phyloP scores from a whole-genome alignment of 495 filamentous ascomycete genomes.

The Pyrenula massariospora region DNA sequence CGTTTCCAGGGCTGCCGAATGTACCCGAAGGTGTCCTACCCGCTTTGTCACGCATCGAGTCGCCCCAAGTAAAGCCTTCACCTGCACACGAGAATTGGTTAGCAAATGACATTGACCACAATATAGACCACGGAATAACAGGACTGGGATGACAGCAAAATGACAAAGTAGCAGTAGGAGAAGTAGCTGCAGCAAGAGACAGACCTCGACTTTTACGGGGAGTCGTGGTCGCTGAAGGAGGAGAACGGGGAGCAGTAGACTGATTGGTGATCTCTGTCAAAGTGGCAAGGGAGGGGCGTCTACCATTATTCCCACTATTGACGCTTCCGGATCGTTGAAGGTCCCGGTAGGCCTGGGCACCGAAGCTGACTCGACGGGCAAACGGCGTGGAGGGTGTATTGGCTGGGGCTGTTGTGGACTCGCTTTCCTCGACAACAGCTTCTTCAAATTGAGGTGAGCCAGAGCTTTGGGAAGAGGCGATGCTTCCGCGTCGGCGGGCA shows the following conservation, averaged over 20 bases:
- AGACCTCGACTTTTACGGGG: conserved; percentile 31
- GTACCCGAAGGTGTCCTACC: conserved; percentile 60
- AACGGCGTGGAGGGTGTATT: conserved; percentile 60
- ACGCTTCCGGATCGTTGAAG: conserved; percentile 8
- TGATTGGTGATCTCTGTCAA: conserved; percentile 10
- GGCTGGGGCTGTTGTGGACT: conserved; percentile 28
- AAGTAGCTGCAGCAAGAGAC: conserved; percentile 12
- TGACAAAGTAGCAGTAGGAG: background rate
- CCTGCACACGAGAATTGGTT: conserved; percentile 37
- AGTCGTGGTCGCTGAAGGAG: conserved; percentile 2
- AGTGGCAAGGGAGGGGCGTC: background rate
- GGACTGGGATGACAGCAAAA: background rate
- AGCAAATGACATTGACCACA: background rate
- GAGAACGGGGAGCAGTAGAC: conserved; percentile 27
- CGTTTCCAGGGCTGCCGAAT: conserved; percentile 24
- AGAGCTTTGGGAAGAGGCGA: conserved; percentile 58
- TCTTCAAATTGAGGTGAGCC: conserved; percentile 74
- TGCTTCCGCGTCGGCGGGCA: conserved; percentile 56
- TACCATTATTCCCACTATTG: conserved; percentile 10
- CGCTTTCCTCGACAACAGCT: conserved; percentile 74
- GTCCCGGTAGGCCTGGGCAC: conserved; percentile 72
- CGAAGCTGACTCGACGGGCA: conserved; percentile 79
- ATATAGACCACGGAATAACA: background rate
- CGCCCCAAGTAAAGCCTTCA: conserved; percentile 90
- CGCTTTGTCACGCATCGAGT: conserved; percentile 80